Conservation (phyloP, 2,329 filamentous ascomycete genomes). For the Chaetomium sp. region DNA sequence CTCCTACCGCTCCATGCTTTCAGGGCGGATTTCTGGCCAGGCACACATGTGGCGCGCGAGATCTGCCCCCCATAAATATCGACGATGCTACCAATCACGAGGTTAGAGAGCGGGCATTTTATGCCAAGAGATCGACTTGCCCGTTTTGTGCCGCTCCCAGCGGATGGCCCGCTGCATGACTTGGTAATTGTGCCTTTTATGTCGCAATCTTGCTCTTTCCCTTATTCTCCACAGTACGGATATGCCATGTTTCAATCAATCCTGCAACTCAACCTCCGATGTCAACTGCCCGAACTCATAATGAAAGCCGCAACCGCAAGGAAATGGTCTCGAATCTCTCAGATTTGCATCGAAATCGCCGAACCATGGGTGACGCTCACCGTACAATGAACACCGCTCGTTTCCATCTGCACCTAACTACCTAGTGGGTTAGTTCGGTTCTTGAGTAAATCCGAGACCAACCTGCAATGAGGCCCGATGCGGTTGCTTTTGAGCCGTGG, state of each 20-base stretch:
- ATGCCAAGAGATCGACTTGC: neutral
- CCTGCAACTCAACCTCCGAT: neutral
- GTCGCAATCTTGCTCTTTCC: neutral
- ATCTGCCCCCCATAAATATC: slow-evolving; percentile 13
- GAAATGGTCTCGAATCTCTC: neutral
- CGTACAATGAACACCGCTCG: too few relatives aligned
- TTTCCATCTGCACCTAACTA: too few relatives aligned
- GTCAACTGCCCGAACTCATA: neutral
- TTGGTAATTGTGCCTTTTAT: neutral
- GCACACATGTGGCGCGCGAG: slow-evolving; percentile 6
- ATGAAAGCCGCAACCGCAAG: neutral
- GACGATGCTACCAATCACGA: slow-evolving; percentile 11
- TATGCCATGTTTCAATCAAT: neutral
- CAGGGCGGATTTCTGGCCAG: neutral
- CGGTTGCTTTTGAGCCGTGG: neutral
- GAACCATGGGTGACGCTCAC: neutral
- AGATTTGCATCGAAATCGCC: neutral
- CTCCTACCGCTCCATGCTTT: slow-evolving; percentile 2
- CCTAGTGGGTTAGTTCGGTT: neutral
- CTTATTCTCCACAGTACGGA: neutral
- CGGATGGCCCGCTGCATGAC: neutral
- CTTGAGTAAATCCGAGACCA: neutral
- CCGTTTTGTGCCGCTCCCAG: neutral
- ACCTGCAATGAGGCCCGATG: neutral
- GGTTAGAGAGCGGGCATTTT: neutral